These are phyloP conservation scores for Clitoria ternatea DNA, from an alignment of 306 rosid species.

Conservation along the genomic window DNA sequence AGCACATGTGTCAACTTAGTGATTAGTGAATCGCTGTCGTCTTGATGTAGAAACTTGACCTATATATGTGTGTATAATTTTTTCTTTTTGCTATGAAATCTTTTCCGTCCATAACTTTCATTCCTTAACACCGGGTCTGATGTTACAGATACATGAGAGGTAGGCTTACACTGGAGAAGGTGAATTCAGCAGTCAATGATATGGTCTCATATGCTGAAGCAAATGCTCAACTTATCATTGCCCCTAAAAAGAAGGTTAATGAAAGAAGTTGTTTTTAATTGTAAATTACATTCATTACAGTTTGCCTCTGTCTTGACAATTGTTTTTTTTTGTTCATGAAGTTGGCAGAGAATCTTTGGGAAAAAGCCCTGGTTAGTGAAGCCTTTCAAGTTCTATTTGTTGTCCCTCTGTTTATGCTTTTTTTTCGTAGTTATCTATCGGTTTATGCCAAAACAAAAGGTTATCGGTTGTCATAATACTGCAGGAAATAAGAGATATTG, in stretches of 20 bases:
- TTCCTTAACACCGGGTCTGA: neutral
- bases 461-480: conserved; percentile 17
- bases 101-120: no score
- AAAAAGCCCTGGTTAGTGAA: conserved; percentile 78
- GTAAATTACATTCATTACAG: conserved; percentile 1
- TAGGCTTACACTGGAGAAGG: conserved; percentile 88
- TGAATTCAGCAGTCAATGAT: conserved; percentile 77
- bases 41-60: neutral
- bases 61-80: neutral
- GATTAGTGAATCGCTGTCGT: neutral
- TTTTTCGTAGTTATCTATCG: neutral
- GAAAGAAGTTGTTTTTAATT: conserved; percentile 19
- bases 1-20: neutral
- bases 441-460: conserved; percentile 15
- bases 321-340: conserved; percentile 35
- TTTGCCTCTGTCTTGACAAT: conserved; percentile 26
- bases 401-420: neutral
- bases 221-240: conserved; percentile 63
- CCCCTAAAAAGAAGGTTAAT: conserved; percentile 78
- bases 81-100: neutral
- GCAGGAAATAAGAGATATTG: conserved; percentile 91
- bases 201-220: conserved; percentile 88
- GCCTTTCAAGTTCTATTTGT: neutral
- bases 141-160: conserved; percentile 89
- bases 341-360: conserved; percentile 81